phyloP scores from a whole-genome alignment of 1,284 basidiomycete genomes.

The Pholiota adiposa region DNA sequence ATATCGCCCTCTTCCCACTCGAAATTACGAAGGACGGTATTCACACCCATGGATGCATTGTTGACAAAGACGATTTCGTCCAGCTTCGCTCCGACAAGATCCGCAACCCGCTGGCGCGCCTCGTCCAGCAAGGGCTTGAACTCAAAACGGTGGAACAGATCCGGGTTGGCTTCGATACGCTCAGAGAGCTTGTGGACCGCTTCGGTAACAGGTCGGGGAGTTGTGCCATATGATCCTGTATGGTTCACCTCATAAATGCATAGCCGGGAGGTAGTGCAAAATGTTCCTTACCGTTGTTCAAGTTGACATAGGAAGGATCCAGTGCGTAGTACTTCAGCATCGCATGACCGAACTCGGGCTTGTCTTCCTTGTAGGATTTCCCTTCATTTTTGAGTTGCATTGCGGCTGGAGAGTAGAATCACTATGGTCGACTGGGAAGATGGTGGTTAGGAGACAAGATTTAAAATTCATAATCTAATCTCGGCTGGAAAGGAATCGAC shows the following conservation, averaged over 20 bases:
- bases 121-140: conserved; percentile 28
- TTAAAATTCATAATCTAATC: neutral
- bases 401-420: neutral
- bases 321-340: conserved; percentile 65
- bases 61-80: conserved; percentile 35
- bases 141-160: conserved; percentile 32
- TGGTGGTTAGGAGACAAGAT: neutral
- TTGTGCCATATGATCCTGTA: conserved; percentile 37
- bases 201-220: conserved; percentile 34
- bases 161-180: conserved; percentile 34
- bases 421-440: neutral
- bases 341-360: conserved; percentile 61
- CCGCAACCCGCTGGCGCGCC: conserved; percentile 29
- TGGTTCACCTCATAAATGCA: neutral
- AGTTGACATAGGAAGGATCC: conserved; percentile 61
- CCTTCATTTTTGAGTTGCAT: conserved; percentile 16
- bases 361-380: conserved; percentile 28
- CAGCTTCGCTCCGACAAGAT: conserved; percentile 31
- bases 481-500: neutral
- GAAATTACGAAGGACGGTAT: conserved; percentile 31
- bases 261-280: neutral
- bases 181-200: conserved; percentile 27
- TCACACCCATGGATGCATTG: conserved; percentile 33
- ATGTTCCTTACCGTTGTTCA: conserved; percentile 47
- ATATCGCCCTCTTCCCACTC: conserved; percentile 47